Evolutionary conservation across 2,329 filamentous ascomycete genomes (phyloP), one percentile per base, ranked within the genome.

Genomic region (Cladosporium sp.): DNA sequence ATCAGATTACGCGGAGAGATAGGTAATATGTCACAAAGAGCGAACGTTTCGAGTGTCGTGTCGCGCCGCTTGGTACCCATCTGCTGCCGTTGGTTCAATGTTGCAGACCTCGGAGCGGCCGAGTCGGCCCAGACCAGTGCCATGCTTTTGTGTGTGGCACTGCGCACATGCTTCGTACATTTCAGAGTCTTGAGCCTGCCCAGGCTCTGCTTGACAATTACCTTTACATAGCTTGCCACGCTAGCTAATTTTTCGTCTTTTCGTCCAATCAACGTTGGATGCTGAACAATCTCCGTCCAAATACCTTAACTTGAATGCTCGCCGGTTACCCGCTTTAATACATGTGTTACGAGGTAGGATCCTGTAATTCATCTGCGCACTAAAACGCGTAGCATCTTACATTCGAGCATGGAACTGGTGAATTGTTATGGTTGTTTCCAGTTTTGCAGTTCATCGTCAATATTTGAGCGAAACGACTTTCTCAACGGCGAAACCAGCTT

Each of bases 81-180:
- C 52, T 29, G 18, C 28, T 33, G 16, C 52, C 52, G 31, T 33
- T 55, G 16, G 50, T n/a, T 55, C 12, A 31, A n/a, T 33, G 28
- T n/a, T 31, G 4, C 52, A 29, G 29, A 55, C 28, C 26, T 55
- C 52, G 52, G 52, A n/a, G 28, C 28, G 16, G 28, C 52, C 52
- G 52, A 55, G 28, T 55, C 29, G 12, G 52, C 26, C 52, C 26
- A 29, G 28, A 31, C 52, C 52, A 29, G 52, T 31, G 52, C 28
- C 31, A 29, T 55, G 52, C 52, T 55, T 55, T 29, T 55, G 52
- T 55, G 52, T 26, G 49, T 55, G 52, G 52, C 52, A 31, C 28
- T 21, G 29, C 29, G 26, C 52, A 31, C 52, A 55, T 31, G 52
- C 52, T 55, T 21, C 4, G 52, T 33, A 10, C 28, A 55, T 29